Evolutionary conservation across 306 rosid genomes (phyloP).

Genomic region (Boehmeria nivea): DNA sequence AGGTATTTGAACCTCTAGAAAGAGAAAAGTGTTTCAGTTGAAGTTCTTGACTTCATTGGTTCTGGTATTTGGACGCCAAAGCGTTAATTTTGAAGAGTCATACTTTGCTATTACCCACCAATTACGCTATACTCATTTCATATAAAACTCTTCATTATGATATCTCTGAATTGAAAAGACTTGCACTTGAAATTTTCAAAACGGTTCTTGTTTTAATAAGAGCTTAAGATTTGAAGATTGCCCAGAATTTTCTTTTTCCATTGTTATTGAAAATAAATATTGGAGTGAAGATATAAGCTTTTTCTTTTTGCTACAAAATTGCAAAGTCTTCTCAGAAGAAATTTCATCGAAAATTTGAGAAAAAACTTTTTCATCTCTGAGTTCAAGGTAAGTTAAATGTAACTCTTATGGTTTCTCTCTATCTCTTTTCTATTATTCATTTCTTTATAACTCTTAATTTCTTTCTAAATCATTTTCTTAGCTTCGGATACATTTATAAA

Average conservation of each 20-base stretch:
- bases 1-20: too few relatives aligned
- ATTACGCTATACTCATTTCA: too few relatives aligned
- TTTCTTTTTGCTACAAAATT: too few relatives aligned
- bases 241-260: constrained; percentile 5
- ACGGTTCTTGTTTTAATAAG: too few relatives aligned
- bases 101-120: not conserved
- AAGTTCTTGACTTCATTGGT: constrained; percentile 1
- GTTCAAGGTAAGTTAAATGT: constrained; percentile 1
- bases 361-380: not conserved
- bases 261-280: not conserved
- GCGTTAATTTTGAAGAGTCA: too few relatives aligned
- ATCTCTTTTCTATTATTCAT: too few relatives aligned
- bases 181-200: too few relatives aligned
- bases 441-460: not conserved
- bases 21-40: not conserved
- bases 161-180: too few relatives aligned
- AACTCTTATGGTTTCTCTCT: not conserved
- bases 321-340: too few relatives aligned
- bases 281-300: too few relatives aligned
- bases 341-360: too few relatives aligned
- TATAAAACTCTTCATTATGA: too few relatives aligned
- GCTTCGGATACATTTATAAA: not conserved
- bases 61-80: not conserved
- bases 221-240: not conserved
- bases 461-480: not conserved